Conservation (phyloP, 2,329 filamentous ascomycete species). For the Apiospora kogelbergensis region DNA sequence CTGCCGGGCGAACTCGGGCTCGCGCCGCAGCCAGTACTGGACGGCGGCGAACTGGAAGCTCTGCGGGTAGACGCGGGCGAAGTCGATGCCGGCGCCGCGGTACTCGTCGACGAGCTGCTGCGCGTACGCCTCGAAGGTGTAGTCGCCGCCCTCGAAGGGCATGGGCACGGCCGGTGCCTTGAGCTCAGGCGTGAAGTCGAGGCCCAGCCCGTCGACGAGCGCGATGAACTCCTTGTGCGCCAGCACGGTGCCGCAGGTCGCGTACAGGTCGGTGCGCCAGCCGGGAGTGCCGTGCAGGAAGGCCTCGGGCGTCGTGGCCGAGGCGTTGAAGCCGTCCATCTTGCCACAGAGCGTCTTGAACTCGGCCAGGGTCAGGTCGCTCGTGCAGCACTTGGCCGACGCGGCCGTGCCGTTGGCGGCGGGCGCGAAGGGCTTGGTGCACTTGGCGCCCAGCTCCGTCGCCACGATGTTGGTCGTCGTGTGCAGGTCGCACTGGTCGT, state of each 20-base stretch:
- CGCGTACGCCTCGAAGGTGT: constrained; percentile 64
- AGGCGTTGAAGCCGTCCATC: constrained; percentile 64
- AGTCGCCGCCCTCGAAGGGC: constrained; percentile 59
- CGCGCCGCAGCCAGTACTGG: constrained; percentile 64
- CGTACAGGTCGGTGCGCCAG: constrained; percentile 67
- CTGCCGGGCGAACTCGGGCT: constrained; percentile 60
- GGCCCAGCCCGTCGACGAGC: constrained; percentile 55
- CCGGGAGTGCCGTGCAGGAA: constrained; percentile 58
- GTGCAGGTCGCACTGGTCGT: constrained; percentile 67
- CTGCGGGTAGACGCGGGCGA: constrained; percentile 60
- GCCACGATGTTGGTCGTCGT: constrained; percentile 67
- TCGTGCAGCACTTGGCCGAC: constrained; percentile 68
- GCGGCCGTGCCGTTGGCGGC: constrained; percentile 51
- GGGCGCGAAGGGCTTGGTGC: constrained; percentile 60
- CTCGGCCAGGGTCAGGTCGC: constrained; percentile 67
- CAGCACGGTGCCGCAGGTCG: constrained; percentile 62
- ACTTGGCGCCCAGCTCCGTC: constrained; percentile 63
- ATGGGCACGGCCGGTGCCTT: constrained; percentile 70
- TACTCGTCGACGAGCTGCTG: constrained; percentile 66
- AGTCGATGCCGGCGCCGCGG: constrained; percentile 49
- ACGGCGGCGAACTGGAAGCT: constrained; percentile 65
- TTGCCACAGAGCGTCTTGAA: constrained; percentile 69
- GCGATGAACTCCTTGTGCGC: constrained; percentile 63
- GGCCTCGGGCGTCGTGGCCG: constrained; percentile 55
- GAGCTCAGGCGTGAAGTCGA: constrained; percentile 66